Evolutionary conservation across 257 asterid species (phyloP), one percentile per base, ranked within the genome.

Genomic region (Solanum tarijense): DNA sequence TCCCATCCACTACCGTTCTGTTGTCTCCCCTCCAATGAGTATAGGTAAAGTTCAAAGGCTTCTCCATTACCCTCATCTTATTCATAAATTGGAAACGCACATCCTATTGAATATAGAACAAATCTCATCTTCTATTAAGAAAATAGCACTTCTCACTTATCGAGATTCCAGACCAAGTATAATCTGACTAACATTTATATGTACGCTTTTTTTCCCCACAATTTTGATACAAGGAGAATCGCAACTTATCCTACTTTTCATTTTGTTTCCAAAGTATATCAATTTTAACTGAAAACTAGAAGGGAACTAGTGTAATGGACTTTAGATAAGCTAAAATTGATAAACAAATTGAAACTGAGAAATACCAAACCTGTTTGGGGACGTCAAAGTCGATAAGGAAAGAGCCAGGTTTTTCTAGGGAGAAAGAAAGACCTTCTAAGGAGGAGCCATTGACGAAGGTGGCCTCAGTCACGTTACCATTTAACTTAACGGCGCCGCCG

Each of bases 41-140:
- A 65, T 91, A 91, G 11, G 88, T 89, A 60, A 89, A 69, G 58
- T 89, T 87, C 89, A 91, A 83, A n/a, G 89, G 90, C 88, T 84
- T 89, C 83, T 86, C 88, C 81, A 86, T 58, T 20, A 91, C 85
- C 35, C 90, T 88, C 85, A 66, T 73, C 12, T 74, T 83, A 85
- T 89, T 89, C 87, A 88, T 88, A 81, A 91, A 91, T 86, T 91
- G 90, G 87, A 91, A 91, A 87, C 58, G 86, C 73, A 91, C 87
- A 84, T 89, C 93, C 93, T 90, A 76, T 39, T 4, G 14, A 35
- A 58, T 21, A 69, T 68, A 39, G 36, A 36, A 31, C 2, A 10
- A 52, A 82, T 74, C 34, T 76, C 83, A 38, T 38, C 41, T 36
- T 79, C 84, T 79, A 25, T 35, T 25, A 12, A 23, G 2, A 38